These are phyloP conservation scores for Phaeophleospora eucalypticola DNA, from an alignment of 2,329 filamentous ascomycete genomes.

Conservation along the genomic window DNA sequence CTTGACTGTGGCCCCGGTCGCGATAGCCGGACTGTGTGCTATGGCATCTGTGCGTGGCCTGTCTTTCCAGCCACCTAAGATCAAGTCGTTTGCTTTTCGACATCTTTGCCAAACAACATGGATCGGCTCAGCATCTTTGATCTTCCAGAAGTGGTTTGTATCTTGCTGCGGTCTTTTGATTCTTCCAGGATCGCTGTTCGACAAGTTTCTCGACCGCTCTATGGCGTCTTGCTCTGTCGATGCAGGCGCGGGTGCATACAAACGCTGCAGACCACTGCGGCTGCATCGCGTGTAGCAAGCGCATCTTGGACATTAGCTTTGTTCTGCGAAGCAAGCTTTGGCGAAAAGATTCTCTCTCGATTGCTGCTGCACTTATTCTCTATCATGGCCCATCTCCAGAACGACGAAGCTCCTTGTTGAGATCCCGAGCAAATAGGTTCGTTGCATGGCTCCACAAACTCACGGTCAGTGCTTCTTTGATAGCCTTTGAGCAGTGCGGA, in stretches of 20 bases:
- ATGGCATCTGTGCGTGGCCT: too few species aligned
- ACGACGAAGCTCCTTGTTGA: constrained; percentile 3
- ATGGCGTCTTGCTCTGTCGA: background rate
- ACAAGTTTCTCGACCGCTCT: background rate
- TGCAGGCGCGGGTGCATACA: background rate
- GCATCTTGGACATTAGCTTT: background rate
- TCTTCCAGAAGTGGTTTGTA: too few species aligned
- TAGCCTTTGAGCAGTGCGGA: background rate
- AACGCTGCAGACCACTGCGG: background rate
- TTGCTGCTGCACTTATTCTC: background rate
- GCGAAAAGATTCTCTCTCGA: background rate
- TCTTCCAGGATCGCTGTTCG: background rate
- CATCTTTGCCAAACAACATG: too few species aligned
- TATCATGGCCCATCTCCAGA: background rate
- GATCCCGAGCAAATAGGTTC: constrained; percentile 8
- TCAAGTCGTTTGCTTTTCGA: too few species aligned
- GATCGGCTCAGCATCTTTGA: too few species aligned
- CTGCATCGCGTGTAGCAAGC: constrained; percentile 3
- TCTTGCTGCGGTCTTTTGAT: background rate
- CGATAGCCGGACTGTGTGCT: too few species aligned
- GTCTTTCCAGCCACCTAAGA: too few species aligned
- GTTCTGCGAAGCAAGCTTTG: background rate
- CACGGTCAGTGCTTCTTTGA: constrained; percentile 3
- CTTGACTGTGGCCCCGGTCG: too few species aligned
- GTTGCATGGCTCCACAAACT: constrained; percentile 2